phyloP scores from a whole-genome alignment of 1,284 basidiomycete species.

The Austroboletus rostrupii region DNA sequence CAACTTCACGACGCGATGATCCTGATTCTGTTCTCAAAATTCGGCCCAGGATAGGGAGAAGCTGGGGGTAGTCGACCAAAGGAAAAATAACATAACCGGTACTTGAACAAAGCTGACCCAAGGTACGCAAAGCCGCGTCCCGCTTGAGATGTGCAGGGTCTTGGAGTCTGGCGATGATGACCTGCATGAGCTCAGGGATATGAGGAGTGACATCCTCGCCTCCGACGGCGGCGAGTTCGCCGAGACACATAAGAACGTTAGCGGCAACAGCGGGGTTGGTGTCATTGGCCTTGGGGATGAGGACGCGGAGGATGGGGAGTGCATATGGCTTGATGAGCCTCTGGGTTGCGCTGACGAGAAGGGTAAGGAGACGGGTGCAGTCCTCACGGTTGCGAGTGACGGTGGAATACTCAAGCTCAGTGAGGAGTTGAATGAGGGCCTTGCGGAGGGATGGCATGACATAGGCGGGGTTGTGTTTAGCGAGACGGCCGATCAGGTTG shows the following conservation, averaged over 20 bases:
- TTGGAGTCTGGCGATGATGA: constrained; percentile 85
- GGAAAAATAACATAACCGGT: constrained; percentile 94
- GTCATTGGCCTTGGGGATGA: constrained; percentile 87
- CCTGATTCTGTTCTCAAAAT: constrained; percentile 85
- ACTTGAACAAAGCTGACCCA: constrained; percentile 94
- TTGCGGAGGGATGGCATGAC: constrained; percentile 98
- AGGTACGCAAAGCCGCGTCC: constrained; percentile 90
- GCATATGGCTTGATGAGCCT: constrained; percentile 96
- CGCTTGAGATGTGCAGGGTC: constrained; percentile 85
- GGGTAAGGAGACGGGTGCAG: constrained; percentile 82
- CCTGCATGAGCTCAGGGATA: constrained; percentile 84
- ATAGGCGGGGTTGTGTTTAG: constrained; percentile 96
- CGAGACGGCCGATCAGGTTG: constrained; percentile 87
- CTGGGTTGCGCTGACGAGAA: constrained; percentile 88
- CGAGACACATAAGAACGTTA: constrained; percentile 90
- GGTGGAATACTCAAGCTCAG: constrained; percentile 95
- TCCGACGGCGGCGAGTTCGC: constrained; percentile 90
- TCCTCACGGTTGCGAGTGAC: constrained; percentile 91
- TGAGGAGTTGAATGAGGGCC: constrained; percentile 93
- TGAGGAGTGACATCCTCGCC: constrained; percentile 88
- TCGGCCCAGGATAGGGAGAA: constrained; percentile 84
- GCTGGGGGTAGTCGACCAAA: constrained; percentile 85
- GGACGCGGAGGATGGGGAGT: constrained; percentile 90
- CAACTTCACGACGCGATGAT: constrained; percentile 83
- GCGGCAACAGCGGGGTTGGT: constrained; percentile 86